These are phyloP conservation scores for Podospora tetraspora DNA, from an alignment of 495 filamentous ascomycete species.

Conservation along the genomic window DNA sequence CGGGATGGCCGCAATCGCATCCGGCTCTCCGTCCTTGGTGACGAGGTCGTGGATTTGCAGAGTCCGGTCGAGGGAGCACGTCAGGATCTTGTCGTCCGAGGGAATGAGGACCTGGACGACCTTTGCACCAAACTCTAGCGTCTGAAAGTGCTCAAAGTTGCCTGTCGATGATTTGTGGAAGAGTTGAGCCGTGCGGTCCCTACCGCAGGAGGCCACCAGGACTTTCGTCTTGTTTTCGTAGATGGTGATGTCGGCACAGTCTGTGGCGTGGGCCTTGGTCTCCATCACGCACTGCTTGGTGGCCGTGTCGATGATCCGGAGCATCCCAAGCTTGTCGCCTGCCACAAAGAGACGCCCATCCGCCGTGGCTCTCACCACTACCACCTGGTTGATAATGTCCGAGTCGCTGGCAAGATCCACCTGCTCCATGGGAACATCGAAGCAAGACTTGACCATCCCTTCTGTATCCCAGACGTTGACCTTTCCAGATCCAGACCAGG, in stretches of 20 bases:
- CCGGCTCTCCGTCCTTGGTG: constrained; percentile 60
- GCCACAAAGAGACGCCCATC: constrained; percentile 62
- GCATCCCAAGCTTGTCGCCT: constrained; percentile 78
- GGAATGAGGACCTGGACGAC: constrained; percentile 46
- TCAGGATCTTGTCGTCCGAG: constrained; percentile 60
- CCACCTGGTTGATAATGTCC: constrained; percentile 68
- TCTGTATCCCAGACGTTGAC: constrained; percentile 76
- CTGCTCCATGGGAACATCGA: constrained; percentile 66
- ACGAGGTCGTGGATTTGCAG: constrained; percentile 73
- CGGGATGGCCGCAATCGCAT: constrained; percentile 69
- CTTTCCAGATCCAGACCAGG: constrained; percentile 73
- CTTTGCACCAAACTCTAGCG: constrained; percentile 44
- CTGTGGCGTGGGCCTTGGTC: constrained; percentile 78
- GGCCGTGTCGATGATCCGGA: constrained; percentile 53
- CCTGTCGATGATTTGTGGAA: constrained; percentile 56
- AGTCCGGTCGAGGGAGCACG: constrained; percentile 83
- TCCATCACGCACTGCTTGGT: constrained; percentile 52
- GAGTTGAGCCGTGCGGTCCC: constrained; percentile 86
- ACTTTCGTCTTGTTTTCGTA: constrained; percentile 48
- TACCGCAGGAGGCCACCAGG: constrained; percentile 71
- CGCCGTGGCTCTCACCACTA: constrained; percentile 56
- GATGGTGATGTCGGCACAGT: constrained; percentile 77
- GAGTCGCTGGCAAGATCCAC: constrained; percentile 47
- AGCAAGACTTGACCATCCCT: constrained; percentile 59
- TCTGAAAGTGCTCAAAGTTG: constrained; percentile 46